A percentile compares a stretch with the other conserved stretches of the same genome.
These are phyloP conservation scores for Sphagnurus paluster DNA, from an alignment of 1,284 basidiomycete genomes.

Conservation along the genomic window DNA sequence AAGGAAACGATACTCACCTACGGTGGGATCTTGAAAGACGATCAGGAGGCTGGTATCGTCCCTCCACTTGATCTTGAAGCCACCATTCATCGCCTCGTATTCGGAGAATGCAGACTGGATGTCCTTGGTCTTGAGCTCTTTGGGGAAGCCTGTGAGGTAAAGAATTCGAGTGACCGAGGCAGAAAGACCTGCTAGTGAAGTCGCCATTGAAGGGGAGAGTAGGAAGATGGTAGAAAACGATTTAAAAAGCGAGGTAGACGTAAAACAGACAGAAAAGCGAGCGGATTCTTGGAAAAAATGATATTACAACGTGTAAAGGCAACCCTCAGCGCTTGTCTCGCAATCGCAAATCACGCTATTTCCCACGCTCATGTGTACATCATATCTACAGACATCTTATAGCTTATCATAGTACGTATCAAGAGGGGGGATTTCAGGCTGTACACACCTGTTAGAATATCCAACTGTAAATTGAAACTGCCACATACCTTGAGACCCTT, in stretches of 20 bases:
- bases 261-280: conserved; percentile 20
- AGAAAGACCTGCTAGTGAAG: conserved; percentile 77
- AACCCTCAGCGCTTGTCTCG: conserved; percentile 2
- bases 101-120: conserved; percentile 90
- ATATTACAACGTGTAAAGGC: conserved; percentile 18
- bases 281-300: conserved; percentile 17
- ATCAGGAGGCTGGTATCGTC: conserved; percentile 96
- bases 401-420: conserved; percentile 94
- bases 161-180: conserved; percentile 96
- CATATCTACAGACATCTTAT: conserved; percentile 30
- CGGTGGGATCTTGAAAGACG: conserved; percentile 86
- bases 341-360: conserved; percentile 8
- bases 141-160: conserved; percentile 86
- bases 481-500: conserved; percentile 87
- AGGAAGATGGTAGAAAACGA: conserved; percentile 8
- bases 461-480: background rate
- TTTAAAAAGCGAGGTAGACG: conserved; percentile 18
- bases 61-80: conserved; percentile 99
- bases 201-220: conserved; percentile 37
- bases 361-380: conserved; percentile 16
- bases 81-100: conserved; percentile 85
- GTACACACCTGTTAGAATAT: conserved; percentile 8
- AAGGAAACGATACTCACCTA: conserved; percentile 57
- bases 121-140: conserved; percentile 96
- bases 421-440: conserved; percentile 86